phyloP scores from a whole-genome alignment of 2,329 filamentous ascomycete species.

The Didymella exigua region DNA sequence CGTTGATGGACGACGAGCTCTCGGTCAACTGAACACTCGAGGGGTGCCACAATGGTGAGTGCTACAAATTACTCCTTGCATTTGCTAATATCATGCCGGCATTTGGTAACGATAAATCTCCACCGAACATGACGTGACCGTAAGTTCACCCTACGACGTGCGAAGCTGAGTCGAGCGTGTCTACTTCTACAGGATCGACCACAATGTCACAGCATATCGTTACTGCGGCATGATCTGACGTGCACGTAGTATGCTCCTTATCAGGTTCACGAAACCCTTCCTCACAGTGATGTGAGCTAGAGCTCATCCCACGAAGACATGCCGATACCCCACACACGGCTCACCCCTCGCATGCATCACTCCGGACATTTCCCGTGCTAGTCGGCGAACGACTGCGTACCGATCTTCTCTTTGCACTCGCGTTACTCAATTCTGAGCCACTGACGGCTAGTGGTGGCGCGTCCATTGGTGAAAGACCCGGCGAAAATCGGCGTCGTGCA shows the following conservation, averaged over 20 bases:
- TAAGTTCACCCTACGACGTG: neutral
- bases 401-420: neutral
- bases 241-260: neutral
- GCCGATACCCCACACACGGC: slow-evolving; percentile 11
- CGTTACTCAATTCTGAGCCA: slow-evolving; percentile 6
- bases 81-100: slow-evolving; percentile 1
- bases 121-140: neutral
- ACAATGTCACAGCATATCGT: neutral
- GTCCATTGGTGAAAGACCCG: slow-evolving; percentile 24
- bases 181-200: neutral
- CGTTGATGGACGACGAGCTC: no score
- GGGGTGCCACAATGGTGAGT: slow-evolving; percentile 7
- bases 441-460: slow-evolving; percentile 10
- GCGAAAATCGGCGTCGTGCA: slow-evolving; percentile 30
- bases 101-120: neutral
- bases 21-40: slow-evolving; percentile 2
- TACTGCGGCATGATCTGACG: neutral
- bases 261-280: neutral
- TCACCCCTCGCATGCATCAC: slow-evolving; percentile 10
- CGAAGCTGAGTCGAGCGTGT: neutral
- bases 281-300: slow-evolving; percentile 2
- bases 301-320: slow-evolving; percentile 5
- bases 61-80: neutral
- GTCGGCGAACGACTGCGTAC: slow-evolving; percentile 6
- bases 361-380: slow-evolving; percentile 4